A percentile compares a stretch with the other conserved stretches of the same genome.
phyloP scores from a whole-genome alignment of 768 basidiomycete genomes.

The Leccinum variicolor region DNA sequence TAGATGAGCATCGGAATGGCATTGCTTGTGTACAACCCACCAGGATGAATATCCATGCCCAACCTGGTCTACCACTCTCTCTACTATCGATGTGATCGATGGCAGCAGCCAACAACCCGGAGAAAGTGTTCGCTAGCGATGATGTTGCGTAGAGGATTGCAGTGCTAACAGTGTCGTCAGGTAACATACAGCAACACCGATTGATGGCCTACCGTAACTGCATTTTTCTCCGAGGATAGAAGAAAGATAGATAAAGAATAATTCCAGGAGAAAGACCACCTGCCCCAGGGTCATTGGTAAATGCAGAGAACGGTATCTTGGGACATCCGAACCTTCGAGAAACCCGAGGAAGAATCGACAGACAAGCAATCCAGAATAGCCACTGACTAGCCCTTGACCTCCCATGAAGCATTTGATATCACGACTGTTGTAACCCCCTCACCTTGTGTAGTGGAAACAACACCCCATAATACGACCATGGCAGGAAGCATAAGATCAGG shows the following conservation, averaged over 20 bases:
- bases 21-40: constrained; percentile 23
- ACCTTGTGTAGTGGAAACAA: constrained; percentile 61
- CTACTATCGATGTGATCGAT: constrained; percentile 55
- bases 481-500: constrained; percentile 58
- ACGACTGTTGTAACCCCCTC: background rate
- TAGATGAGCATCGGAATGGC: background rate
- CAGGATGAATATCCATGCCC: constrained; percentile 61
- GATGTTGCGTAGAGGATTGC: constrained; percentile 40
- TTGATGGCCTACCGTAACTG: constrained; percentile 13
- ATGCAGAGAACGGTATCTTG: background rate
- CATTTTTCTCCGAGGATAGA: constrained; percentile 32
- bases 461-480: constrained; percentile 63
- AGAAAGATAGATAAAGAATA: constrained; percentile 54
- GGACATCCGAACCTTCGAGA: constrained; percentile 47
- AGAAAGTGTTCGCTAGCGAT: constrained; percentile 58
- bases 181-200: background rate
- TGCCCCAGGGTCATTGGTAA: constrained; percentile 17
- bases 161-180: constrained; percentile 27
- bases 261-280: constrained; percentile 59
- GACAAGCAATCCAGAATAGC: constrained; percentile 50
- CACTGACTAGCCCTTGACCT: constrained; percentile 40
- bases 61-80: constrained; percentile 47
- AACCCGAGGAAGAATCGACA: constrained; percentile 51
- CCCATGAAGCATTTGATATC: background rate
- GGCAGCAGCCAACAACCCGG: constrained; percentile 59